Conservation (phyloP, 2,329 filamentous ascomycete species). For the Claviceps citrina region DNA sequence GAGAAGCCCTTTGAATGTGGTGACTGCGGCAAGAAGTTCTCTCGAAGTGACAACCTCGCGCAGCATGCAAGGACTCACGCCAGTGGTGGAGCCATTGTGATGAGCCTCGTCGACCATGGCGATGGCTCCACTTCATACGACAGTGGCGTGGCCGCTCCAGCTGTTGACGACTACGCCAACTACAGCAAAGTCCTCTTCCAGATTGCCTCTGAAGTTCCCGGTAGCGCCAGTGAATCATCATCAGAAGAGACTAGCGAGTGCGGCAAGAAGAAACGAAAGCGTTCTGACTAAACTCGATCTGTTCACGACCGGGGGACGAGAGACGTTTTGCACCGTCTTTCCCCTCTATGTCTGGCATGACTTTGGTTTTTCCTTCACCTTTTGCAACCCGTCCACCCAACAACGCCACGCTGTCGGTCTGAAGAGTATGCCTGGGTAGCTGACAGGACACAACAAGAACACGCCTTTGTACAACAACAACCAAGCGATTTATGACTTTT, state of each 20-base stretch:
- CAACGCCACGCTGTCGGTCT: slow-evolving; percentile 10
- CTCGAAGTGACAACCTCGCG: slow-evolving; percentile 88
- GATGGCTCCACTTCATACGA: slow-evolving; percentile 18
- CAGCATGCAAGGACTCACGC: slow-evolving; percentile 93
- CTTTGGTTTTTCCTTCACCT: slow-evolving; percentile 4
- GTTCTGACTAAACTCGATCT: slow-evolving; percentile 37
- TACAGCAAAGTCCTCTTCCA: slow-evolving; percentile 72
- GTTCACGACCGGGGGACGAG: not conserved
- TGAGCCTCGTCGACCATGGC: slow-evolving; percentile 66
- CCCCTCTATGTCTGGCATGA: not conserved
- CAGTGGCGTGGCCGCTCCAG: slow-evolving; percentile 23
- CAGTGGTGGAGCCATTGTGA: slow-evolving; percentile 64
- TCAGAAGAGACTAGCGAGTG: slow-evolving; percentile 37
- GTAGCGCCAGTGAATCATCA: slow-evolving; percentile 43
- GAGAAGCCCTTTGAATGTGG: slow-evolving; percentile 97
- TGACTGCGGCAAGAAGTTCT: slow-evolving; percentile 99
- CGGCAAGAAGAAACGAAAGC: slow-evolving; percentile 56
- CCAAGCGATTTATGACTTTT: slow-evolving; percentile 20
- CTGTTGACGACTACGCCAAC: slow-evolving; percentile 47
- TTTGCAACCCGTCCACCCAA: not conserved
- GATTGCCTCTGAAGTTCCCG: slow-evolving; percentile 57
- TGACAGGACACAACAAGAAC: slow-evolving; percentile 18
- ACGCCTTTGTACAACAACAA: slow-evolving; percentile 18
- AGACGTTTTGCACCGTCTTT: not conserved
- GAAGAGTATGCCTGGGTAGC: slow-evolving; percentile 20